Evolutionary conservation across 2,329 filamentous ascomycete species (phyloP).

Genomic region (Stagonosporopsis vannaccii): DNA sequence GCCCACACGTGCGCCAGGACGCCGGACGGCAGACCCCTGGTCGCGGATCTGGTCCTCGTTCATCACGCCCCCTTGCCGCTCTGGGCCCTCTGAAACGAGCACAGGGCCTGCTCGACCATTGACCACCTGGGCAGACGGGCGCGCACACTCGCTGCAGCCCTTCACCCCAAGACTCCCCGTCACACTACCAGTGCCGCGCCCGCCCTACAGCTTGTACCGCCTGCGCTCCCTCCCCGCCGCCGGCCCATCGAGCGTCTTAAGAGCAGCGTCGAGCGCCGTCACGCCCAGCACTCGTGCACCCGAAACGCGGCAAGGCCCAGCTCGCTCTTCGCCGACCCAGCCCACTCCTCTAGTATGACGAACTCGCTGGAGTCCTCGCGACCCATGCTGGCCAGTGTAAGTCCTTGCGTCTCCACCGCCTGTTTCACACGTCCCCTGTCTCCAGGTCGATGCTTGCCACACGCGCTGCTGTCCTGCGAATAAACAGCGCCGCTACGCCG

Average conservation of each 20-base stretch:
- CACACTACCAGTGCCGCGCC: not conserved
- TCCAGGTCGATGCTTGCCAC: slow-evolving; percentile 26
- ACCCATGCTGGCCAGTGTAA: slow-evolving; percentile 52
- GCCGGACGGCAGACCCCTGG: slow-evolving; percentile 22
- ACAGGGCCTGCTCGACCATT: slow-evolving; percentile 18
- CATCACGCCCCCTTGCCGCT: slow-evolving; percentile 34
- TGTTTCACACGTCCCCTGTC: slow-evolving; percentile 41
- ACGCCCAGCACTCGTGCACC: slow-evolving; percentile 6
- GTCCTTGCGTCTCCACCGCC: slow-evolving; percentile 37
- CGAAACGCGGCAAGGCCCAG: slow-evolving; percentile 15
- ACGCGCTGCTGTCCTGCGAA: slow-evolving; percentile 11
- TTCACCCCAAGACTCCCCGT: slow-evolving; percentile 5
- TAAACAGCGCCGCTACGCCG: slow-evolving; percentile 19
- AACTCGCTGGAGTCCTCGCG: slow-evolving; percentile 51
- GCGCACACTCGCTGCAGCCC: slow-evolving; percentile 14
- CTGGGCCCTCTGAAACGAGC: slow-evolving; percentile 33
- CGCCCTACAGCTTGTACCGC: slow-evolving; percentile 1
- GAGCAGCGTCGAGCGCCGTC: slow-evolving; percentile 1
- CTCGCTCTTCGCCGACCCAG: slow-evolving; percentile 6
- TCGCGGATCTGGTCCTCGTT: slow-evolving; percentile 25
- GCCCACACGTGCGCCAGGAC: slow-evolving; percentile 14
- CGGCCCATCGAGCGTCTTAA: slow-evolving; percentile 7
- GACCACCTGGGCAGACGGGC: slow-evolving; percentile 8
- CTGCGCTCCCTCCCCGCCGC: slow-evolving; percentile 5
- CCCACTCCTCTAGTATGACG: slow-evolving; percentile 39